Evolutionary conservation across 345 rosid species (phyloP).

Genomic region (Hibiscus syriacus): DNA sequence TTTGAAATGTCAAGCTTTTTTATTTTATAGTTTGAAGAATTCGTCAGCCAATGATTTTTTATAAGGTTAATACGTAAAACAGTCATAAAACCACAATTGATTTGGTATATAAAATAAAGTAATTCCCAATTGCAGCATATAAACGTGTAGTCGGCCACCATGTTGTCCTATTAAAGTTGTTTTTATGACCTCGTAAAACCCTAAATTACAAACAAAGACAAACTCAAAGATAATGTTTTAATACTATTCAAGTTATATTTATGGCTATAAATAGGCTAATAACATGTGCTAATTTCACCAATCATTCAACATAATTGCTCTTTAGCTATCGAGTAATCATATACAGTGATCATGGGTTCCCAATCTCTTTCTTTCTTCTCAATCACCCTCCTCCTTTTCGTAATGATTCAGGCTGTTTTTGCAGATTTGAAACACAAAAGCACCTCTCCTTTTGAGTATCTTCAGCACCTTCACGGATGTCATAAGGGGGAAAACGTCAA

Average conservation of each 20-base stretch:
- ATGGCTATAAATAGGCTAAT: slow-evolving; percentile 1
- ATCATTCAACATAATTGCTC: neutral
- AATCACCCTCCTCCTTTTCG: neutral
- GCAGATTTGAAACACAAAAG: neutral
- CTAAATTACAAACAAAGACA: neutral
- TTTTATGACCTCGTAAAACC: neutral
- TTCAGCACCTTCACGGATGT: slow-evolving; percentile 1
- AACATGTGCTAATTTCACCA: neutral
- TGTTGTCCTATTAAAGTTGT: neutral
- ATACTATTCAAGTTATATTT: neutral
- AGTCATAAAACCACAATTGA: neutral
- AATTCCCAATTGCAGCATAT: too few species aligned
- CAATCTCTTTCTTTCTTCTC: neutral
- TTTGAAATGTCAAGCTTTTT: neutral
- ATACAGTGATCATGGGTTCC: neutral
- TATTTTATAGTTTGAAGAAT: neutral
- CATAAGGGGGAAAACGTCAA: neutral
- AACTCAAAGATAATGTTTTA: neutral
- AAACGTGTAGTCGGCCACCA: too few species aligned
- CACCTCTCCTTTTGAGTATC: neutral
- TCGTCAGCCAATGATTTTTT: neutral
- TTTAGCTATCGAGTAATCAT: neutral
- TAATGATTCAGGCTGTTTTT: neutral
- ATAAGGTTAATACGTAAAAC: neutral
- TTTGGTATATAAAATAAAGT: neutral